phyloP scores from a whole-genome alignment of 305 asterid species.

The Rubia peregrina region DNA sequence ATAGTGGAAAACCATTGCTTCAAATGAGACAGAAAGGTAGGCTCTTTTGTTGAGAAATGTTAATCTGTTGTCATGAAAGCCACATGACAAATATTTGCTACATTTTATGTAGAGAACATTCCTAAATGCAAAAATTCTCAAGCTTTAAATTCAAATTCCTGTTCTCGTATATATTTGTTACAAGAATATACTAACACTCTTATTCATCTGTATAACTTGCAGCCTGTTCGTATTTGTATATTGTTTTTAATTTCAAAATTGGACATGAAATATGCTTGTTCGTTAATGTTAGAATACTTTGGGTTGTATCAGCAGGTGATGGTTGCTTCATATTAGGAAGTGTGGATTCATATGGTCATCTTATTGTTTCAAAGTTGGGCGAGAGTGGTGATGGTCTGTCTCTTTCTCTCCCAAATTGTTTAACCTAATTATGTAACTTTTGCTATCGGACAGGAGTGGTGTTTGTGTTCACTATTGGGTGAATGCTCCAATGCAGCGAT shows the following conservation, averaged over 20 bases:
- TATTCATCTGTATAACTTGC: not conserved
- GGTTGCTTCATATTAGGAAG: conserved; percentile 73
- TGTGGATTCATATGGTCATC: conserved; percentile 80
- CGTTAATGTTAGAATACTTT: not conserved
- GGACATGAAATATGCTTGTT: not conserved
- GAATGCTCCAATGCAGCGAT: not conserved
- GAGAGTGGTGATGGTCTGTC: conserved; percentile 32
- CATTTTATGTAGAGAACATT: not conserved
- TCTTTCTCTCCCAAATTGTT: not conserved
- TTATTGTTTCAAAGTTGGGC: conserved; percentile 75
- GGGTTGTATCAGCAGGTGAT: conserved; percentile 34
- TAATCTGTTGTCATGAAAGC: not conserved
- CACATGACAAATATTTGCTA: not conserved
- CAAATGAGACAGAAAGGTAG: not conserved
- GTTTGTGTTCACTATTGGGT: not conserved
- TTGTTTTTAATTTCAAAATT: not conserved
- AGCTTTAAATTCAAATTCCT: not conserved
- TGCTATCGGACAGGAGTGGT: not conserved
- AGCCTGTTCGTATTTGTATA: not conserved
- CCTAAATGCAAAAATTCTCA: not conserved
- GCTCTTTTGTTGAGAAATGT: not conserved
- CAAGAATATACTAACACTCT: not conserved
- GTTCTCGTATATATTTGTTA: not conserved
- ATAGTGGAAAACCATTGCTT: not conserved
- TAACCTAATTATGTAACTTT: not conserved